Evolutionary conservation across 345 rosid species (phyloP), one percentile per base, ranked within the genome.

Genomic region (Camelina sativa): DNA sequence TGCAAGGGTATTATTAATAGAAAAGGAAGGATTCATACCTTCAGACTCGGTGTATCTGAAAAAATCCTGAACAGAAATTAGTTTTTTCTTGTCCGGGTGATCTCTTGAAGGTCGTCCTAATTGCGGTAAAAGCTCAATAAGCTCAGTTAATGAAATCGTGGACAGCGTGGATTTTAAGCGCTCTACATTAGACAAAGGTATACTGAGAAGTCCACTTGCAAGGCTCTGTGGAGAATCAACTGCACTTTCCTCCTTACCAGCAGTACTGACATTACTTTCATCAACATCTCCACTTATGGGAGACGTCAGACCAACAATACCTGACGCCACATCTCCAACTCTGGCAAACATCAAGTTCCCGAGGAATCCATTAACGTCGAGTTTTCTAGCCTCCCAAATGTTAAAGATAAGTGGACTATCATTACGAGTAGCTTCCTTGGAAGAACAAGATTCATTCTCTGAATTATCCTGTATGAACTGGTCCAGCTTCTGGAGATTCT

Each of bases 21-120:
- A 64, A 62, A 19, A 25, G 7, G 54, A 28, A 77, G 55, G 64
- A 81, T 62, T 62, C 69, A 82, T 89, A 95, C 99, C 99, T 90
- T 95, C 99, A 63, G 91, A 62, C 65, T 95, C 98, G 0, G 99
- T 92, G 86, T 95, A 95, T 86, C 96, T 89, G 82, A 95, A 95
- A 85, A 95, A 95, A 77, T 95, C 97, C 86, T 95, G 99, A 66
- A 92, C 99, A 52, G 99, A 95, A 67, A 90, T 70, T 12, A 95
- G 85, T 41, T 86, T 95, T 78, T 92, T 95, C 92, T 95, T 95
- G 85, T 95, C 97, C 3, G 99, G 99, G 69, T 92, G 84, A 52
- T 92, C 97, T 69, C 82, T 87, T 15, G 96, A 84, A 65, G 97
- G 74, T 47, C 96, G 77, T 44, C 97, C 97, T 72, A 92, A 50